Percentiles rank a stretch among this genome's conserved stretches.
Evolutionary conservation across 495 filamentous ascomycete species (phyloP).

Genomic region (Penicillium lagena): DNA sequence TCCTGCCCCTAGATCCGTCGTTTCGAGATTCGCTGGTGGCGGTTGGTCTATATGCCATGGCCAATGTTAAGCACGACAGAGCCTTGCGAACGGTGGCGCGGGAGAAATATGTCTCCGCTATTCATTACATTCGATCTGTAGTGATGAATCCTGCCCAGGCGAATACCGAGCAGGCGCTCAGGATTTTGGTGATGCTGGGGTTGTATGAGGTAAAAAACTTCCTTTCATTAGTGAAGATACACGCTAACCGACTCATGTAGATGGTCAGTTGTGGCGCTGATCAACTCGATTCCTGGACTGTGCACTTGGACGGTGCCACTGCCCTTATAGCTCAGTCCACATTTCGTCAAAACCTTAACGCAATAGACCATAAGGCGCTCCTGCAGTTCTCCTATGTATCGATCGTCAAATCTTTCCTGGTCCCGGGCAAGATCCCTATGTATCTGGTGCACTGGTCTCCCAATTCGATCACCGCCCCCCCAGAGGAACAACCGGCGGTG

Average conservation of each 20-base stretch:
- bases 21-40: conserved; percentile 15
- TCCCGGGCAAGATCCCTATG: background rate
- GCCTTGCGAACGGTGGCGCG: conserved; percentile 7
- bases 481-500: conserved; percentile 4
- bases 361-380: conserved; percentile 3
- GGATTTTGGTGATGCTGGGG: conserved; percentile 14
- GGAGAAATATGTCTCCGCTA: conserved; percentile 14
- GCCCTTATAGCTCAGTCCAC: conserved; percentile 11
- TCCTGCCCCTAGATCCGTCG: background rate
- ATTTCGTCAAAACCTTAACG: conserved; percentile 2
- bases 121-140: conserved; percentile 10
- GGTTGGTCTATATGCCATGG: conserved; percentile 18
- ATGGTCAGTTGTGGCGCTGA: conserved; percentile 14
- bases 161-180: conserved; percentile 6
- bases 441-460: conserved; percentile 10
- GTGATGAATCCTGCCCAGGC: conserved; percentile 9
- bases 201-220: conserved; percentile 16
- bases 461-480: background rate
- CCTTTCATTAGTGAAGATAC: background rate
- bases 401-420: conserved; percentile 16
- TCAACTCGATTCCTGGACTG: conserved; percentile 12
- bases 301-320: conserved; percentile 15
- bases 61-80: conserved; percentile 17
- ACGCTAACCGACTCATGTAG: conserved; percentile 1
- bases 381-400: conserved; percentile 15